phyloP scores from a whole-genome alignment of 495 filamentous ascomycete genomes.

The Hypoxylon perforatum region DNA sequence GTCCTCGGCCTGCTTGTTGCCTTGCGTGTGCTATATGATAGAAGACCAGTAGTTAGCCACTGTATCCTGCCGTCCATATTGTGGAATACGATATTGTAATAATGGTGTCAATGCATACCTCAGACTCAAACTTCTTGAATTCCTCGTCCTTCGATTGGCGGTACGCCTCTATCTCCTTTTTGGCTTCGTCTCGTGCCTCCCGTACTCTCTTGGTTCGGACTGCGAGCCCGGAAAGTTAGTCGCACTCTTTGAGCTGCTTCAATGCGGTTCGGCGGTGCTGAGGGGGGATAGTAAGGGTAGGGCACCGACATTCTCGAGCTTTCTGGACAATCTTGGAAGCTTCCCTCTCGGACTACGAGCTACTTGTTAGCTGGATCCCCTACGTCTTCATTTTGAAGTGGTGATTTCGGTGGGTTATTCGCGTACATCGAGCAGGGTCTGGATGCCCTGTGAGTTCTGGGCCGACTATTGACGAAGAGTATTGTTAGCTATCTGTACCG shows the following conservation, averaged over 20 bases:
- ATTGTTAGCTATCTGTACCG: slow-evolving; percentile 31
- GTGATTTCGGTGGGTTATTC: slow-evolving; percentile 8
- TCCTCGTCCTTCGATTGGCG: slow-evolving; percentile 89
- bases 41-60: not conserved
- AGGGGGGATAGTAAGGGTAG: not conserved
- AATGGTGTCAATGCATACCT: slow-evolving; percentile 70
- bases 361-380: slow-evolving; percentile 25
- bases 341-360: slow-evolving; percentile 88
- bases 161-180: slow-evolving; percentile 98
- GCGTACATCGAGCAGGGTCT: slow-evolving; percentile 97
- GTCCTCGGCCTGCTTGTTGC: slow-evolving; percentile 87
- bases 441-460: slow-evolving; percentile 97
- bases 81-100: not conserved
- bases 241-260: no score
- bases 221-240: slow-evolving; percentile 47
- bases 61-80: not conserved
- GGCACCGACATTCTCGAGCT: slow-evolving; percentile 60
- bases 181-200: slow-evolving; percentile 92
- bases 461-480: slow-evolving; percentile 73
- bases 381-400: not conserved
- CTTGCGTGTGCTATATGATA: slow-evolving; percentile 76
- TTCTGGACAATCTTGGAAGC: slow-evolving; percentile 99
- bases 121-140: slow-evolving; percentile 92
- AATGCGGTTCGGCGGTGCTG: no score
- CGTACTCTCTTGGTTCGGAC: slow-evolving; percentile 97